phyloP scores from a whole-genome alignment of 768 basidiomycete genomes.

The Sistotremastrum niveocremeum region DNA sequence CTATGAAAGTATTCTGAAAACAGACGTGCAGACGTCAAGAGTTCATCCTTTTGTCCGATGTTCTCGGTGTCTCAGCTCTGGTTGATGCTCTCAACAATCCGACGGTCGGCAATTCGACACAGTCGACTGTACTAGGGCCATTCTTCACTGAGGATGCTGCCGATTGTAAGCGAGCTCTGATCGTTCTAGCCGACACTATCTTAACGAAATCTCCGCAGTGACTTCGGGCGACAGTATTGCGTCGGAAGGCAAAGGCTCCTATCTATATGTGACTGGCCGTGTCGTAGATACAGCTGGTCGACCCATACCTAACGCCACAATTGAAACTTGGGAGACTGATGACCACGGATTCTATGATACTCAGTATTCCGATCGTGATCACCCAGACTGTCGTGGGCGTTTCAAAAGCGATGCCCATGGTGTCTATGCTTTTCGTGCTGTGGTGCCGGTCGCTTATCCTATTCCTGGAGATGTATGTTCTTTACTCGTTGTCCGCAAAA shows the following conservation, averaged over 20 bases:
- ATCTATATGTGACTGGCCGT: conserved; percentile 68
- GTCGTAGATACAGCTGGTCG: conserved; percentile 46
- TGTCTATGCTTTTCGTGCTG: conserved; percentile 52
- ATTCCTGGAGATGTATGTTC: conserved; percentile 51
- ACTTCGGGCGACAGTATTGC: conserved; percentile 62
- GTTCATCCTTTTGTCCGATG: conserved; percentile 78
- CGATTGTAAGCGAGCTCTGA: conserved; percentile 32
- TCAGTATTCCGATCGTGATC: conserved; percentile 40
- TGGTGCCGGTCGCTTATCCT: conserved; percentile 61
- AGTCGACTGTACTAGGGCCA: conserved; percentile 68
- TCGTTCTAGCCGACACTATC: not conserved
- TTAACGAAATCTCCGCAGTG: conserved; percentile 27
- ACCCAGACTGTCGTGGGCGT: conserved; percentile 64
- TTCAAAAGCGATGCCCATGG: conserved; percentile 48
- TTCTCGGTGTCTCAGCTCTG: conserved; percentile 63
- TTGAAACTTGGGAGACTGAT: conserved; percentile 83
- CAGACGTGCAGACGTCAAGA: conserved; percentile 28
- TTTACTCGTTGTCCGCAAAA: not conserved
- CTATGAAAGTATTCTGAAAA: conserved; percentile 23
- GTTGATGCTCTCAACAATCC: conserved; percentile 67
- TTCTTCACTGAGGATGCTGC: conserved; percentile 71
- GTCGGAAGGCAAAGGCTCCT: conserved; percentile 77
- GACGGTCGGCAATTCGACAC: conserved; percentile 46
- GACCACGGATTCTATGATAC: conserved; percentile 26
- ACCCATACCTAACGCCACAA: conserved; percentile 49